Conservation (phyloP, 2,329 filamentous ascomycete species). For the Aspergillus costaricaensis region DNA sequence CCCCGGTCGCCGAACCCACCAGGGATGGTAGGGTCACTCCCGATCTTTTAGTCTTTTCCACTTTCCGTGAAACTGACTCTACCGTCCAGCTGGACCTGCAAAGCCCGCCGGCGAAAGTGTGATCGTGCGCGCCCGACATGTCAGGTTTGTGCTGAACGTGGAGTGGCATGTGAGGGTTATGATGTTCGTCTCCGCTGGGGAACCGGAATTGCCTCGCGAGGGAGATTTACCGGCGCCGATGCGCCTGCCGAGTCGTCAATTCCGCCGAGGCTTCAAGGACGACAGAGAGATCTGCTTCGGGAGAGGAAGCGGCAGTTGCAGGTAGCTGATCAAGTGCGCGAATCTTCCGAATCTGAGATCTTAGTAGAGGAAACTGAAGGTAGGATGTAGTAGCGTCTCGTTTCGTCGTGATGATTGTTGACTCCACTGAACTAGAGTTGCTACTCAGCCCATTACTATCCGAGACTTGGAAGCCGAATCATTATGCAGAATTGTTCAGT, state of each 20-base stretch:
- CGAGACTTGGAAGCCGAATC: not conserved
- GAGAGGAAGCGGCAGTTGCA: slow-evolving; percentile 15
- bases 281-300: slow-evolving; percentile 28
- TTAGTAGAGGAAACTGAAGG: not conserved
- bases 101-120: slow-evolving; percentile 31
- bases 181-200: slow-evolving; percentile 35
- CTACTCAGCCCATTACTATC: not conserved
- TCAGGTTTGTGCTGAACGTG: slow-evolving; percentile 25
- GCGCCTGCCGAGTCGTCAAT: slow-evolving; percentile 28
- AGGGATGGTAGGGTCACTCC: slow-evolving; percentile 20
- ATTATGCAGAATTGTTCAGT: slow-evolving; percentile 24
- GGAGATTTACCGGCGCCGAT: slow-evolving; percentile 32
- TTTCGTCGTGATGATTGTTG: not conserved
- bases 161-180: slow-evolving; percentile 33
- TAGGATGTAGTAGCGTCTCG: not conserved
- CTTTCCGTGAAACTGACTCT: not conserved
- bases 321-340: not conserved
- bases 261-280: slow-evolving; percentile 26
- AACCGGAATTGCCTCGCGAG: slow-evolving; percentile 35
- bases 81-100: slow-evolving; percentile 31
- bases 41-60: not conserved
- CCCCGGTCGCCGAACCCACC: slow-evolving; percentile 24
- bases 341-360: not conserved
- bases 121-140: slow-evolving; percentile 31
- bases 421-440: not conserved